Conservation (phyloP, 1,284 basidiomycete species). For the Porogramme epimiltina region DNA sequence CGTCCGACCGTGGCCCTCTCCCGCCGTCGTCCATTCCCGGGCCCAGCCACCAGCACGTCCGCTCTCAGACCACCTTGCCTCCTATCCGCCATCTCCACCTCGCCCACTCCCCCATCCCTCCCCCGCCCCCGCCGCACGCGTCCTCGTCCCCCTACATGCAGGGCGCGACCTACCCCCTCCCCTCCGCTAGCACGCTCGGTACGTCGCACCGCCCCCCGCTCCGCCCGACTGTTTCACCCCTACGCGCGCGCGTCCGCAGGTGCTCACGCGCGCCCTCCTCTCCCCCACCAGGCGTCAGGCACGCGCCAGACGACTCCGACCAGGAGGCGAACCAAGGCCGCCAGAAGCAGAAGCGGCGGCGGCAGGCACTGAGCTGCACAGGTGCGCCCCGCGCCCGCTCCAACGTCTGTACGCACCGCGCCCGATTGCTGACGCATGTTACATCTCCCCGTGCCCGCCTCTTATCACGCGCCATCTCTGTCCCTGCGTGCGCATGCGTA, state of each 20-base stretch:
- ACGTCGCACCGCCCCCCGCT: background rate
- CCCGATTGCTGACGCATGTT: slow-evolving; percentile 12
- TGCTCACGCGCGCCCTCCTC: background rate
- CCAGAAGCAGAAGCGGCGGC: slow-evolving; percentile 73
- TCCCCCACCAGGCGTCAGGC: slow-evolving; percentile 20
- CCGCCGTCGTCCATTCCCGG: slow-evolving; percentile 7
- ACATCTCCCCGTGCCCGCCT: slow-evolving; percentile 3
- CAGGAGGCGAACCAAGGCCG: slow-evolving; percentile 53
- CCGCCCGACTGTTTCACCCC: no score
- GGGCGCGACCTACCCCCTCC: slow-evolving; percentile 21
- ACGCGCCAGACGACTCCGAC: slow-evolving; percentile 44
- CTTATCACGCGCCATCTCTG: slow-evolving; percentile 12
- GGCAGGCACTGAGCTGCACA: slow-evolving; percentile 77
- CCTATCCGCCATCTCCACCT: slow-evolving; percentile 68
- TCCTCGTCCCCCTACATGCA: slow-evolving; percentile 12
- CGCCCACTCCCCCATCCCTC: slow-evolving; percentile 49
- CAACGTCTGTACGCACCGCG: no score
- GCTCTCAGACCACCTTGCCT: slow-evolving; percentile 43
- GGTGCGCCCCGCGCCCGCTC: slow-evolving; percentile 44
- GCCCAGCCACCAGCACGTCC: slow-evolving; percentile 14
- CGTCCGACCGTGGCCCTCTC: slow-evolving; percentile 12
- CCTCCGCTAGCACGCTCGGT: slow-evolving; percentile 27
- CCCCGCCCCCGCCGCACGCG: slow-evolving; percentile 4
- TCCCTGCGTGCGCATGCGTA: background rate
- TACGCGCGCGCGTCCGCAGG: background rate